Base-by-base conservation (phyloP, 208 protist genomes). In the Leptomonas seymouri region DNA sequence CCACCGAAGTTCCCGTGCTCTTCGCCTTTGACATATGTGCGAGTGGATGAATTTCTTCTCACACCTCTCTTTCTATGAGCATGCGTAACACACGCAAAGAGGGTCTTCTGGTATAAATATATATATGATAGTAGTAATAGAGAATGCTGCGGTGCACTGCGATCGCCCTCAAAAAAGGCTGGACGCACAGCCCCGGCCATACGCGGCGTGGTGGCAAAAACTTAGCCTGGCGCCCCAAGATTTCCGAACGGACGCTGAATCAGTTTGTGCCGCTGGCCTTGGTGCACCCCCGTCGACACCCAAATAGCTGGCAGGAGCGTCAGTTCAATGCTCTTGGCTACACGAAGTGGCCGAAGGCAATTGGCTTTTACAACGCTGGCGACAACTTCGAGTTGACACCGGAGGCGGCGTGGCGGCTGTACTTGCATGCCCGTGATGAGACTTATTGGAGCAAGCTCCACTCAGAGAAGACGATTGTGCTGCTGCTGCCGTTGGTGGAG, bases 301-400 rank as follows among this genome's bases (percentile, higher is more conserved):
- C 93, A 15, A 94, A 94, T 60, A 80, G 28, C 51, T 97, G 93
- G 90, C 89, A 97, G 36, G 88, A 86, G 71, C 64, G 72, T n/a
- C 87, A 97, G 76, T 97, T 95, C 66, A 70, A 86, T 61, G 57
- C 76, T 27, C 78, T 94, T 0, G 92, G 92, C 7, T 94, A 97
- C 82, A 91, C 84, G 8, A 95, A 85, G 73, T 97, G 92, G 90
- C 93, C 93, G 4, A 97, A 97, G 61, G 88, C 87, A 42, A 66
- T 97, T 49, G 93, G 88, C 15, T 97, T 97, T 61, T 97, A 94
- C 80, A 97, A 97, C 64, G 82, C 84, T 15, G 93, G 93, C 11
- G 88, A 95, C 69, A 97, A 95, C 76, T 97, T 94, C 71, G 93
- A 97, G 76, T 55, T 97, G 18, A 95, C 93, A 0, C 93, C 90